phyloP scores from a whole-genome alignment of 257 asterid genomes.

The Fraxinus americana region DNA sequence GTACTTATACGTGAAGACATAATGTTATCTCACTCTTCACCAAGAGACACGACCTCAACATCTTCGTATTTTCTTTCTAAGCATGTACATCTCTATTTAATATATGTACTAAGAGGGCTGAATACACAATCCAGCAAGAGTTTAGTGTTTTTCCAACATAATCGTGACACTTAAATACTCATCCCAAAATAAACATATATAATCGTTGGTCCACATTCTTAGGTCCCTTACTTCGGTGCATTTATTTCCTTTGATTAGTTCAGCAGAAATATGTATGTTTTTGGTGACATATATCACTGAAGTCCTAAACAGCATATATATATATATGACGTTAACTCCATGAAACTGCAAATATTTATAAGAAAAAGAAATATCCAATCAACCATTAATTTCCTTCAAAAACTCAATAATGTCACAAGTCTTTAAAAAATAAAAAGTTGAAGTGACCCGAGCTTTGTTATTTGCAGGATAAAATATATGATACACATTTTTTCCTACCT shows the following conservation, averaged over 20 bases:
- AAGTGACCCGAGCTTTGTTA: neutral
- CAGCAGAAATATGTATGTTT: neutral
- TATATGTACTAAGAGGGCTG: neutral
- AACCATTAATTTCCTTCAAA: neutral
- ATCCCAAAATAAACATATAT: neutral
- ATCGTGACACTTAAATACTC: neutral
- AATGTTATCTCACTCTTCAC: neutral
- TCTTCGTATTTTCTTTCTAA: neutral
- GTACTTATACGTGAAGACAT: neutral
- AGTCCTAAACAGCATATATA: neutral
- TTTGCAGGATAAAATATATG: neutral
- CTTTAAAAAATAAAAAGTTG: neutral
- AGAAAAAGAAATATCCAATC: neutral
- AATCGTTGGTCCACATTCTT: neutral
- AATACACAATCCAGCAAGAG: neutral
- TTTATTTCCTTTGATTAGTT: neutral
- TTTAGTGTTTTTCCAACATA: neutral
- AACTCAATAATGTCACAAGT: neutral
- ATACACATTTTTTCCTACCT: neutral
- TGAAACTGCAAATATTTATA: neutral
- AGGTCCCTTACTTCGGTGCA: neutral
- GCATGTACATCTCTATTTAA: neutral
- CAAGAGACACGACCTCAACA: neutral
- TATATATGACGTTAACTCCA: neutral
- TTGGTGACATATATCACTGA: neutral